Percentiles rank a stretch among this genome's conserved stretches.
phyloP scores from a whole-genome alignment of 805 yeast genomes.

The Monosporozyma unispora region DNA sequence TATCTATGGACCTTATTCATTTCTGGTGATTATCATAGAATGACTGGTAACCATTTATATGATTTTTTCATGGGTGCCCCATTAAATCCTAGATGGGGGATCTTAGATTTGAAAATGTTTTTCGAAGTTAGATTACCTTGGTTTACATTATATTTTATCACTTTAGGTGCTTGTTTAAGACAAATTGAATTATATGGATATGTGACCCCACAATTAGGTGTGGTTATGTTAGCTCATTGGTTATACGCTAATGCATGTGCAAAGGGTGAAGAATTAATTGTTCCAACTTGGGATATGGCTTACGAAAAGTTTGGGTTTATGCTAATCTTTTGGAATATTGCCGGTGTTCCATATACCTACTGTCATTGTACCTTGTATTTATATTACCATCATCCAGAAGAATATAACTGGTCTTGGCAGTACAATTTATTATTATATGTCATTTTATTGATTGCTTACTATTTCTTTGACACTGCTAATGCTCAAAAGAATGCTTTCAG shows the following conservation, averaged over 20 bases:
- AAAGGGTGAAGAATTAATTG: slow-evolving; percentile 95
- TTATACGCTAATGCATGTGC: slow-evolving; percentile 94
- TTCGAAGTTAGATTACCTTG: slow-evolving; percentile 96
- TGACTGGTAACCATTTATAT: slow-evolving; percentile 86
- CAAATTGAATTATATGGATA: slow-evolving; percentile 79
- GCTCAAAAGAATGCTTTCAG: slow-evolving; percentile 94
- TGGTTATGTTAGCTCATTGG: slow-evolving; percentile 80
- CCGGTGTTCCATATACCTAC: slow-evolving; percentile 97
- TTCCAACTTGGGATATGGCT: slow-evolving; percentile 99
- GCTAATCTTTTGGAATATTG: slow-evolving; percentile 97
- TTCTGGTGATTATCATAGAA: slow-evolving; percentile 71
- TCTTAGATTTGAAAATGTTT: slow-evolving; percentile 90
- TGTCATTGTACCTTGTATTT: slow-evolving; percentile 86
- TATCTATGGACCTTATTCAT: slow-evolving; percentile 59
- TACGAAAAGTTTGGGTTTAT: slow-evolving; percentile 99
- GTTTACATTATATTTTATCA: slow-evolving; percentile 77
- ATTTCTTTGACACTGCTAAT: slow-evolving; percentile 89
- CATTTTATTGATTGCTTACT: slow-evolving; percentile 62
- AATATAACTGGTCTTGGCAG: slow-evolving; percentile 60
- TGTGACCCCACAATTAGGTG: slow-evolving; percentile 65
- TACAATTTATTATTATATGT: slow-evolving; percentile 53
- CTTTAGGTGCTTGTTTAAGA: slow-evolving; percentile 63
- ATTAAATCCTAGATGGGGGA: slow-evolving; percentile 89
- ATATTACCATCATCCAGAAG: slow-evolving; percentile 73
- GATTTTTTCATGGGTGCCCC: slow-evolving; percentile 98